These are phyloP conservation scores for Aphanomyces astaci DNA, from an alignment of 352 stramenopile species.

Conservation along the genomic window DNA sequence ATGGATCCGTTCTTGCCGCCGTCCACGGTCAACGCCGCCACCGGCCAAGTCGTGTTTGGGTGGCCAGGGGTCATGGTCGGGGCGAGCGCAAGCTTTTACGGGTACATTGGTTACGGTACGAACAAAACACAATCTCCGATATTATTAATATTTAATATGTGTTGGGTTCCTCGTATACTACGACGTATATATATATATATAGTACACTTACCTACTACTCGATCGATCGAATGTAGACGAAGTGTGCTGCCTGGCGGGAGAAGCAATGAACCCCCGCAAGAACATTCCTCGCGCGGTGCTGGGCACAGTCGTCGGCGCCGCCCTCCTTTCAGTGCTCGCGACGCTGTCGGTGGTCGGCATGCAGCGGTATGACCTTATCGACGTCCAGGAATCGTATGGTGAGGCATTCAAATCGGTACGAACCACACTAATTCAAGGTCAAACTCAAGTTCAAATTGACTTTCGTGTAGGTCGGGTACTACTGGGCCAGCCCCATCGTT, in stretches of 20 bases:
- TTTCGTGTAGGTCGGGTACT: conserved; percentile 9
- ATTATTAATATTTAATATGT: too few species aligned
- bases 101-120: conserved; percentile 75
- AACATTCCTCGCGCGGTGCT: conserved; percentile 52
- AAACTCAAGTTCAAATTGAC: too few species aligned
- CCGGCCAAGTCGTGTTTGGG: conserved; percentile 20
- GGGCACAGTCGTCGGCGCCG: conserved; percentile 41
- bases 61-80: conserved; percentile 40
- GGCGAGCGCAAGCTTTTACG: conserved; percentile 68
- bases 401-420: conserved; percentile 50
- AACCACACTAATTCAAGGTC: neutral
- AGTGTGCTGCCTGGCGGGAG: conserved; percentile 58
- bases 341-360: conserved; percentile 62
- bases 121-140: too few species aligned
- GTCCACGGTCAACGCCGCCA: neutral
- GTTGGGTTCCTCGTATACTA: too few species aligned
- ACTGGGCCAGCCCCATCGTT: conserved; percentile 36
- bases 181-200: too few species aligned
- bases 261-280: conserved; percentile 31
- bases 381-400: conserved; percentile 54
- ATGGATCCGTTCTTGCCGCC: conserved; percentile 42
- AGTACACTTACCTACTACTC: too few species aligned
- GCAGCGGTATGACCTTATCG: conserved; percentile 75
- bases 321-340: conserved; percentile 36
- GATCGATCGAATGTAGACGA: conserved; percentile 39